Conservation (phyloP, 768 basidiomycete species). For the Mycena indigotica region DNA sequence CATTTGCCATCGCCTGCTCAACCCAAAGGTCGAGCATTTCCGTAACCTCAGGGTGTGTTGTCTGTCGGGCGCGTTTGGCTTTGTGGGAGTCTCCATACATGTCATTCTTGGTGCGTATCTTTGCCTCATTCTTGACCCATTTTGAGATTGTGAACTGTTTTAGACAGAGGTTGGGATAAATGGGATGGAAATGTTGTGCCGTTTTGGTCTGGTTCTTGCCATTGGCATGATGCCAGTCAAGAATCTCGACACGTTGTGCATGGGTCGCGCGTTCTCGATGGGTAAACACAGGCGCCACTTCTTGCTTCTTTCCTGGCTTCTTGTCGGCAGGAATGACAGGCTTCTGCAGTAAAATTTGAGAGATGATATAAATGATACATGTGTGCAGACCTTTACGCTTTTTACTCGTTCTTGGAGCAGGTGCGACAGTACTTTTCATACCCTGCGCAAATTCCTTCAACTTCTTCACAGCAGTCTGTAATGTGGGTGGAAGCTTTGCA, state of each 20-base stretch:
- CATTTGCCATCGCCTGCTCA: constrained; percentile 33
- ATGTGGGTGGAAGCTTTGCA: neutral
- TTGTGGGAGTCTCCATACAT: neutral
- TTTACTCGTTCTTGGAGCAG: neutral
- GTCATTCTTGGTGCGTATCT: constrained; percentile 25
- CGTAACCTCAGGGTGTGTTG: constrained; percentile 33
- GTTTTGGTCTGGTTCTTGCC: constrained; percentile 28
- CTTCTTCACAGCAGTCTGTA: neutral
- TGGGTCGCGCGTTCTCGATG: too few species aligned
- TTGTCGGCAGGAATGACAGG: constrained; percentile 1
- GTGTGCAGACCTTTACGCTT: constrained; percentile 1
- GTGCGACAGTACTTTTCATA: neutral
- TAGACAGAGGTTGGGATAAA: constrained; percentile 31
- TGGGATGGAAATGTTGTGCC: constrained; percentile 24
- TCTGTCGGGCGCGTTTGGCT: constrained; percentile 31
- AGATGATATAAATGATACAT: neutral
- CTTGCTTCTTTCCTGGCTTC: neutral
- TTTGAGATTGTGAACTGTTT: constrained; percentile 28
- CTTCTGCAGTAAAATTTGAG: neutral
- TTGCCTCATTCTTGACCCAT: constrained; percentile 32
- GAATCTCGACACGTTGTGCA: constrained; percentile 29
- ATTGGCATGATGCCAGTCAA: constrained; percentile 31
- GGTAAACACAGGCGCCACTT: too few species aligned
- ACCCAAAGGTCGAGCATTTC: constrained; percentile 42
- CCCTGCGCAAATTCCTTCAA: constrained; percentile 5